A percentile compares a stretch with the other conserved stretches of the same genome.
Conservation (phyloP, 306 rosid species). For the Fragaria ananassa region DNA sequence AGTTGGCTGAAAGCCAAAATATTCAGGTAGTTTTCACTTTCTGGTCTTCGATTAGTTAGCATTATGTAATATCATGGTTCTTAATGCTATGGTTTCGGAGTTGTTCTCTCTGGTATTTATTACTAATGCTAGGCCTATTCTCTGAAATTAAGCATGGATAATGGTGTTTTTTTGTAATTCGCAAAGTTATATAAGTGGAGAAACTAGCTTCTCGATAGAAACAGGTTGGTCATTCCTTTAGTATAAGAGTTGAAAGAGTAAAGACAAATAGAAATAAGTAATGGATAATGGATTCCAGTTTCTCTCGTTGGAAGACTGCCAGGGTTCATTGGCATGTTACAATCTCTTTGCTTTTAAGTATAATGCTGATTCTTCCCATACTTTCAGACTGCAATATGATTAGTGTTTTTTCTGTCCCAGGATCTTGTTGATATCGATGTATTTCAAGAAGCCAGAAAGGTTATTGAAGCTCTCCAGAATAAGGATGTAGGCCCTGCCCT, state of each 20-base stretch:
- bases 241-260: neutral
- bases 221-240: neutral
- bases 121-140: neutral
- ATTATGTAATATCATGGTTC: neutral
- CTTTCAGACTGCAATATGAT: neutral
- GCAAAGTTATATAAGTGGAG: neutral
- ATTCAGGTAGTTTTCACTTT: constrained; percentile 52
- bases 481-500: constrained; percentile 86
- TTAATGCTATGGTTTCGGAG: neutral
- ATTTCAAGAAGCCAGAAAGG: constrained; percentile 86
- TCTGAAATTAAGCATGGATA: neutral
- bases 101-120: neutral
- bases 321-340: neutral
- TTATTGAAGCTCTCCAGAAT: constrained; percentile 77
- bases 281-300: neutral
- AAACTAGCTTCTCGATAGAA: neutral
- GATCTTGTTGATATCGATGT: constrained; percentile 91
- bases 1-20: constrained; percentile 68
- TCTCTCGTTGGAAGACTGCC: neutral
- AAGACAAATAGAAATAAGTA: neutral
- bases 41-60: neutral
- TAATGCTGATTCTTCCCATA: neutral
- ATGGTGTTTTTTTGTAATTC: neutral
- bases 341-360: neutral
- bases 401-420: constrained; percentile 32